Percentiles rank a stretch among this genome's conserved stretches.
These are phyloP conservation scores for Colletotrichum orbiculare DNA, from an alignment of 2,329 filamentous ascomycete species.

Conservation along the genomic window DNA sequence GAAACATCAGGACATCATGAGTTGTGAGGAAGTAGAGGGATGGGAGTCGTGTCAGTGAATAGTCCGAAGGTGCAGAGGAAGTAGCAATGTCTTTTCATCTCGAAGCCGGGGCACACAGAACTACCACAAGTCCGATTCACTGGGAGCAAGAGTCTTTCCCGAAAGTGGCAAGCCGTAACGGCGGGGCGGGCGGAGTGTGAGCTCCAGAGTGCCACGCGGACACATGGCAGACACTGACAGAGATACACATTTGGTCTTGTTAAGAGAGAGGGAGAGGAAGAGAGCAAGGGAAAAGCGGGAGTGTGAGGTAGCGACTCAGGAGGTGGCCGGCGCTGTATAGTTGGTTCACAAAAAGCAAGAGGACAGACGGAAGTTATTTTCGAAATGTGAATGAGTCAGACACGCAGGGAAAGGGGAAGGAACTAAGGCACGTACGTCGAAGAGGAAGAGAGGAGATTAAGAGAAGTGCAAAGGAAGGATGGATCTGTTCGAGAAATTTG, in stretches of 20 bases:
- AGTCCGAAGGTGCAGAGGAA: too few species aligned
- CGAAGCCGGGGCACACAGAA: too few species aligned
- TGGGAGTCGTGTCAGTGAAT: too few species aligned
- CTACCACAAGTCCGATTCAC: too few species aligned
- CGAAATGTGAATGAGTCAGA: not conserved
- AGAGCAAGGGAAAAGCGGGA: too few species aligned
- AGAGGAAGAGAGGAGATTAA: not conserved
- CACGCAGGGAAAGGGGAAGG: not conserved
- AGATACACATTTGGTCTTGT: not conserved
- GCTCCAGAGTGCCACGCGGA: slow-evolving; percentile 10
- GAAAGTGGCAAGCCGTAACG: slow-evolving; percentile 25
- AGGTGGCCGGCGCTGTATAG: too few species aligned
- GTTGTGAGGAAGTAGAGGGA: too few species aligned
- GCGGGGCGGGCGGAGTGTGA: slow-evolving; percentile 8
- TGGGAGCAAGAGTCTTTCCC: not conserved
- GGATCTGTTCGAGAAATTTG: slow-evolving; percentile 25
- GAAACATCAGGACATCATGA: too few species aligned
- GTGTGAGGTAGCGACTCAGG: too few species aligned
- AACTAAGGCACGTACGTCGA: slow-evolving; percentile 7
- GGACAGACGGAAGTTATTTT: not conserved
- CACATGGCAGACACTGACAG: not conserved
- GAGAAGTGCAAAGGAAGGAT: not conserved
- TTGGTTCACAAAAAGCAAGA: not conserved
- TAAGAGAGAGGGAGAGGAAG: too few species aligned
- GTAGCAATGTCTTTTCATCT: not conserved